phyloP scores from a whole-genome alignment of 257 asterid genomes.

The Solanum boliviense region DNA sequence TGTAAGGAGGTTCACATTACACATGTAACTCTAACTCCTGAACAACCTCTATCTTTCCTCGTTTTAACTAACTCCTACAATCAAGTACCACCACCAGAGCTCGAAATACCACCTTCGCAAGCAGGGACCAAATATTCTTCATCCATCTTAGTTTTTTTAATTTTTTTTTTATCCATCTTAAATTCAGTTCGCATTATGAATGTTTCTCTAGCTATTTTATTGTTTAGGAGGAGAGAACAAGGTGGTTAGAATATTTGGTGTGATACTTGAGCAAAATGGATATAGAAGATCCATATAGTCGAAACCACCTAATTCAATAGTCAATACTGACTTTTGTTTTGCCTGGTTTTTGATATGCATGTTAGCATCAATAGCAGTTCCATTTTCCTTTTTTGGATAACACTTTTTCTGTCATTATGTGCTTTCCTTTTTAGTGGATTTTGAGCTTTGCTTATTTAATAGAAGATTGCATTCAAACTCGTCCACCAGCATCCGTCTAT shows the following conservation, averaged over 20 bases:
- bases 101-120: not conserved
- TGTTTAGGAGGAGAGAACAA: not conserved
- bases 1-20: not conserved
- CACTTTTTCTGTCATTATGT: not conserved
- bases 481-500: not conserved
- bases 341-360: not conserved
- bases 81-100: not conserved
- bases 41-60: not conserved
- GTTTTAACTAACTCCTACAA: not conserved
- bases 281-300: not conserved
- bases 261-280: not conserved
- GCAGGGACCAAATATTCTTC: not conserved
- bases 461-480: not conserved
- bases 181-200: not conserved
- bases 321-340: not conserved
- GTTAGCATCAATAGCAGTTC: not conserved
- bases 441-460: not conserved
- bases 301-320: not conserved
- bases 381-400: not conserved
- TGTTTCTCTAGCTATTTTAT: not conserved
- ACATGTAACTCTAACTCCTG: not conserved
- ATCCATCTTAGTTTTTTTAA: not conserved
- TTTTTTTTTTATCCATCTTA: not conserved
- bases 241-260: not conserved
- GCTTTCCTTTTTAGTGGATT: not conserved